Conservation (phyloP, 2,329 filamentous ascomycete genomes). For the Pyricularia sp. region DNA sequence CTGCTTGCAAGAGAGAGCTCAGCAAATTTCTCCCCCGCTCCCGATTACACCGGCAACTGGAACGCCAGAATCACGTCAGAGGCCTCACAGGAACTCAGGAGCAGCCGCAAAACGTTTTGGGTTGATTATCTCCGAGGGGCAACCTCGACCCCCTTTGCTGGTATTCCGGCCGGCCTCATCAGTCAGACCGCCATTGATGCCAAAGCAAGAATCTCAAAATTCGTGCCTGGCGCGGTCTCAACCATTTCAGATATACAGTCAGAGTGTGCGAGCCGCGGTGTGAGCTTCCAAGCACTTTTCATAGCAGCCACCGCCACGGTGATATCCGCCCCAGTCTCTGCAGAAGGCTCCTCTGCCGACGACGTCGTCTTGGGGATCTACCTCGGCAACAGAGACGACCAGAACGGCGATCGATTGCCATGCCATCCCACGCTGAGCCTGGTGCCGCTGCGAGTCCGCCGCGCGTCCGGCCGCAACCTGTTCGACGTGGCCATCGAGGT, state of each 20-base stretch:
- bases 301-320: slow-evolving; percentile 39
- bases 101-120: slow-evolving; percentile 25
- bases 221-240: slow-evolving; percentile 33
- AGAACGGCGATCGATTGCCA: slow-evolving; percentile 31
- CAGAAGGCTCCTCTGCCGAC: background rate
- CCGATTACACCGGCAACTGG: background rate
- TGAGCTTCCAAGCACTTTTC: slow-evolving; percentile 62
- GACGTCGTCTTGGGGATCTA: slow-evolving; percentile 65
- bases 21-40: no score
- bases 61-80: background rate
- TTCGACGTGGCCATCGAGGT: slow-evolving; percentile 43
- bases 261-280: slow-evolving; percentile 29
- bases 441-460: slow-evolving; percentile 52
- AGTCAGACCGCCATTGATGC: background rate
- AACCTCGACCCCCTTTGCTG: background rate
- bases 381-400: slow-evolving; percentile 58
- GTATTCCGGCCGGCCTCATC: background rate
- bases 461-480: slow-evolving; percentile 20
- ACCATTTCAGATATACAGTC: slow-evolving; percentile 25
- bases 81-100: background rate
- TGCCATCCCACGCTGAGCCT: slow-evolving; percentile 66
- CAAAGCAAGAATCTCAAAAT: slow-evolving; percentile 14
- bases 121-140: slow-evolving; percentile 21
- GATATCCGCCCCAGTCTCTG: slow-evolving; percentile 12
- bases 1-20: slow-evolving; percentile 6